Evolutionary conservation across 148 eudicot species (phyloP).

Genomic region (Nyssa sinensis): DNA sequence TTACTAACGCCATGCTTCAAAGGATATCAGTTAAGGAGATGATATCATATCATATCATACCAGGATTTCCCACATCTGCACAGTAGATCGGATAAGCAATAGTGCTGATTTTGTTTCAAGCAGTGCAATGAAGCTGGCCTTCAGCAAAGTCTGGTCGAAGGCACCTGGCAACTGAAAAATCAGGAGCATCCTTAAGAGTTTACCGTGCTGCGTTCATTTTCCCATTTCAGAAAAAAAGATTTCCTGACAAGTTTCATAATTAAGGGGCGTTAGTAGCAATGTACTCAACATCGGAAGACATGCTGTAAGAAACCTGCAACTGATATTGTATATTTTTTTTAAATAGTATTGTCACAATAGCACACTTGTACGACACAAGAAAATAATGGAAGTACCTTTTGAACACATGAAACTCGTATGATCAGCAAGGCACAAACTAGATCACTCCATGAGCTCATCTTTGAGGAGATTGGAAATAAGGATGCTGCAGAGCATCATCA

Average conservation of each 20-base stretch:
- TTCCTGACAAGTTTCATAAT: neutral
- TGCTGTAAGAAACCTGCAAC: neutral
- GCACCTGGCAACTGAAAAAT: neutral
- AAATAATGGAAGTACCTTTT: neutral
- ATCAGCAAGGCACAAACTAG: neutral
- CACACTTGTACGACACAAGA: neutral
- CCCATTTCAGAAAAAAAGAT: neutral
- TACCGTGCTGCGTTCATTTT: neutral
- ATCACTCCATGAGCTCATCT: slow-evolving; percentile 13
- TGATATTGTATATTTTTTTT: neutral
- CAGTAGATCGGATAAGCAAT: neutral
- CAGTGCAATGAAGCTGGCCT: neutral
- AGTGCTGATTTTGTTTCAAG: neutral
- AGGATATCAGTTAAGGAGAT: too few relatives aligned
- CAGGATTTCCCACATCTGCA: too few relatives aligned
- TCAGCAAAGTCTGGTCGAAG: neutral
- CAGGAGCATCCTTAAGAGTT: neutral
- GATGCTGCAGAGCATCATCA: slow-evolving; percentile 88
- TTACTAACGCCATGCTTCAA: too few relatives aligned
- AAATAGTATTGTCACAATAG: neutral
- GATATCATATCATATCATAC: too few relatives aligned
- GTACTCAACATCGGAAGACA: neutral
- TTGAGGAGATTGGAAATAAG: slow-evolving; percentile 48
- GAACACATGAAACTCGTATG: neutral
- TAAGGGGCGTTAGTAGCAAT: neutral